phyloP scores from a whole-genome alignment of 2,329 filamentous ascomycete species.

The Xylaria sp. region DNA sequence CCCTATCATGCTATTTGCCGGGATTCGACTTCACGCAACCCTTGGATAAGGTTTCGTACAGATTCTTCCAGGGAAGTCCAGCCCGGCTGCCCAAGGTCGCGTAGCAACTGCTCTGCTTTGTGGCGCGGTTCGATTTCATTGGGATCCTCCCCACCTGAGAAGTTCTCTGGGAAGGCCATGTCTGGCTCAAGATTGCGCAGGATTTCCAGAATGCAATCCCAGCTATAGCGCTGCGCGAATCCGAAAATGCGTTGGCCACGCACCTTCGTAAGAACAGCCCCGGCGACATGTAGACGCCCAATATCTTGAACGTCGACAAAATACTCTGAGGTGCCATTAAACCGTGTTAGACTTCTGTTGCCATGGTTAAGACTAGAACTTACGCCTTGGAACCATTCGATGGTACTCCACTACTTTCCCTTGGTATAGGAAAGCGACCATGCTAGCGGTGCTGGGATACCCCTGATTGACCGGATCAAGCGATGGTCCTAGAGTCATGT shows the following conservation, averaged over 20 bases:
- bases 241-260: constrained; percentile 58
- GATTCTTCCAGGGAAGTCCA: background rate
- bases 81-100: background rate
- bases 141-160: constrained; percentile 21
- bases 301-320: constrained; percentile 54
- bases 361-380: background rate
- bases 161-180: constrained; percentile 21
- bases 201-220: constrained; percentile 47
- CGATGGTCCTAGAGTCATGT: background rate
- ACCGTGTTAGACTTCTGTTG: background rate
- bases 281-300: constrained; percentile 59
- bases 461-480: background rate
- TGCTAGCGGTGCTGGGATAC: background rate
- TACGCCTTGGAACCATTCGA: background rate
- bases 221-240: constrained; percentile 54
- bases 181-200: constrained; percentile 32
- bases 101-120: constrained; percentile 26
- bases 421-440: background rate
- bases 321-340: constrained; percentile 43
- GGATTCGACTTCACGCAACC: background rate
- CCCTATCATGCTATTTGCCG: too few species aligned
- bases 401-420: background rate
- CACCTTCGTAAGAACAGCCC: constrained; percentile 52
- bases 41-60: background rate
- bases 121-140: constrained; percentile 28